Conservation (phyloP, 2,329 filamentous ascomycete genomes). For the Colletotrichum karsti region DNA sequence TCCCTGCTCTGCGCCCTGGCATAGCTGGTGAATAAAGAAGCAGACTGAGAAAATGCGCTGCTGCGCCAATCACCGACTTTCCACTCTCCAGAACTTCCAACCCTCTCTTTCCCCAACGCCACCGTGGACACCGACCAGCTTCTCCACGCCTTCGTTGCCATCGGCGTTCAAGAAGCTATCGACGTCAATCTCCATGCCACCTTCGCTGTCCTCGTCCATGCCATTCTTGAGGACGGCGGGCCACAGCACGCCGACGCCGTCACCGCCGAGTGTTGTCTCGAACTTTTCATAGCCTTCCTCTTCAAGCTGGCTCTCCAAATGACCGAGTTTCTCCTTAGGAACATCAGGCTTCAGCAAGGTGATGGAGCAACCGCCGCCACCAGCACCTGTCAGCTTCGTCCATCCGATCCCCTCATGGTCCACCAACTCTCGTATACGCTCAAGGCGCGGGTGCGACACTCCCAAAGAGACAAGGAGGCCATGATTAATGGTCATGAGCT, state of each 20-base stretch:
- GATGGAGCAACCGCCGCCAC: constrained; percentile 95
- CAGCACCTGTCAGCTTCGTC: constrained; percentile 97
- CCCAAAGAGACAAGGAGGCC: constrained; percentile 90
- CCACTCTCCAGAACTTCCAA: constrained; percentile 87
- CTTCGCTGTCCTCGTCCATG: constrained; percentile 77
- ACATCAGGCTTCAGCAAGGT: constrained; percentile 81
- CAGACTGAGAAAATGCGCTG: not conserved
- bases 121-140: constrained; percentile 81
- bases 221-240: constrained; percentile 91
- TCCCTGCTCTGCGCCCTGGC: not conserved
- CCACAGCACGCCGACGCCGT: constrained; percentile 94
- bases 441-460: constrained; percentile 92
- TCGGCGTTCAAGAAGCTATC: constrained; percentile 84
- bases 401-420: constrained; percentile 91
- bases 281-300: constrained; percentile 84
- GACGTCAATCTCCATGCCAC: constrained; percentile 91
- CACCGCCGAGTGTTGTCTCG: constrained; percentile 88
- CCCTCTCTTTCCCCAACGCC: constrained; percentile 75
- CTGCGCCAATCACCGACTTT: constrained; percentile 44
- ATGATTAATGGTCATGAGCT: constrained; percentile 93
- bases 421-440: constrained; percentile 89
- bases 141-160: constrained; percentile 83
- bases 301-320: constrained; percentile 72
- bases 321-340: constrained; percentile 61
- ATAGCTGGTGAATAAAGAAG: not conserved